A percentile compares a stretch with the other conserved stretches of the same genome.
Evolutionary conservation across 495 filamentous ascomycete genomes (phyloP).

Genomic region (Staphylotrichum longicolle): DNA sequence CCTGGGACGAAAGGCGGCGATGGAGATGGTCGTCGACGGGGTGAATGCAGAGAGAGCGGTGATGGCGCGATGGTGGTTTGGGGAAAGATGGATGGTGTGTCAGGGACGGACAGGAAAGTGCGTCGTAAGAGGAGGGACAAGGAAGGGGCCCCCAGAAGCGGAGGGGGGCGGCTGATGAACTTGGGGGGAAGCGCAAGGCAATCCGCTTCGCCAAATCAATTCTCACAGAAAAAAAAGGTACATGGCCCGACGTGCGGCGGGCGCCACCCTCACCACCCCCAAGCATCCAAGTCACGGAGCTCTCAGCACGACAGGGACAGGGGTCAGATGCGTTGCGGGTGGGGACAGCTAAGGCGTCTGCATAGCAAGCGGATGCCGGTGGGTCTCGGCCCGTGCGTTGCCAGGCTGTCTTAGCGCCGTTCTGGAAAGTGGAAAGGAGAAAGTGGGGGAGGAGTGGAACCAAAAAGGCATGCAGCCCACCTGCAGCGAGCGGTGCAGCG

Average conservation of each 20-base stretch:
- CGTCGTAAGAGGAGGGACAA: slow-evolving; percentile 18
- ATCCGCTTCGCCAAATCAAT: slow-evolving; percentile 20
- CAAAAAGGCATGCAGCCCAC: slow-evolving; percentile 2
- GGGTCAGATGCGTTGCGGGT: slow-evolving; percentile 18
- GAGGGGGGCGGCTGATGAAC: slow-evolving; percentile 24
- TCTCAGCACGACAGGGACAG: slow-evolving; percentile 19
- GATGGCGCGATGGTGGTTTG: slow-evolving; percentile 6
- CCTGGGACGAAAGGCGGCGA: not conserved
- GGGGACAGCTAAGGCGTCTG: slow-evolving; percentile 12
- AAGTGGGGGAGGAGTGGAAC: slow-evolving; percentile 10
- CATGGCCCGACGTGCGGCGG: slow-evolving; percentile 20
- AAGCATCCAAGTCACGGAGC: slow-evolving; percentile 15
- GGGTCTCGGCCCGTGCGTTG: slow-evolving; percentile 16
- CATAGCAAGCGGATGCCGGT: slow-evolving; percentile 9
- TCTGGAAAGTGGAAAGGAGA: slow-evolving; percentile 23
- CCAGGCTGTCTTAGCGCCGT: slow-evolving; percentile 21
- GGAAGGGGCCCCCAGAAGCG: slow-evolving; percentile 16
- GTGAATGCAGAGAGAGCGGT: not conserved
- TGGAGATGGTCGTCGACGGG: not conserved
- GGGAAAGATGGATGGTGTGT: not conserved
- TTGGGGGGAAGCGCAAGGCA: slow-evolving; percentile 23
- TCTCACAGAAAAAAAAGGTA: slow-evolving; percentile 18
- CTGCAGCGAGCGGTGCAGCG: not conserved
- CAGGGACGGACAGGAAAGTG: not conserved
- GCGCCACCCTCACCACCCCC: slow-evolving; percentile 13